Conservation (phyloP, 805 yeast genomes). For the Candida anglica region DNA sequence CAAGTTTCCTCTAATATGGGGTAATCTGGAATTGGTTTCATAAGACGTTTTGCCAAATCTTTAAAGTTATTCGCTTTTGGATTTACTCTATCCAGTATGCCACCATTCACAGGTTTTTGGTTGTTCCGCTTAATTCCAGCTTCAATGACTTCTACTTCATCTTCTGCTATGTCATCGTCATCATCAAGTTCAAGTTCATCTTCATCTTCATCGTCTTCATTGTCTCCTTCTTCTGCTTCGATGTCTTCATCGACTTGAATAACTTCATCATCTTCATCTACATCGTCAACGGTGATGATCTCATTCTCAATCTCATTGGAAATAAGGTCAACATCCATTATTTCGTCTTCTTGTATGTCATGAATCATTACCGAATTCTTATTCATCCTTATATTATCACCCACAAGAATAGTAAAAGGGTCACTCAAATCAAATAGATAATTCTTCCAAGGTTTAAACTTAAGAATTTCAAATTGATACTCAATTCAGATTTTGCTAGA, state of each 20-base stretch:
- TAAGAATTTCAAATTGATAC: no score
- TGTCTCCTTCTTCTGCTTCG: slow-evolving; percentile 10
- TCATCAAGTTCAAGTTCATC: slow-evolving; percentile 5
- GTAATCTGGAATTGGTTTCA: slow-evolving; percentile 38
- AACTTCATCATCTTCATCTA: slow-evolving; percentile 4
- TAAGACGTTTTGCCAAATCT: slow-evolving; percentile 22
- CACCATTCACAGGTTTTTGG: not conserved
- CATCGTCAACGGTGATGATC: not conserved
- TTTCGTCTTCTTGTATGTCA: slow-evolving; percentile 2
- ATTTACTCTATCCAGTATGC: slow-evolving; percentile 2
- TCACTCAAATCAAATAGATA: slow-evolving; percentile 4
- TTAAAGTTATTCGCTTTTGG: slow-evolving; percentile 30
- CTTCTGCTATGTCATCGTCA: slow-evolving; percentile 1
- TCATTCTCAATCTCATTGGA: slow-evolving; percentile 4
- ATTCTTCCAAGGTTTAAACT: not conserved
- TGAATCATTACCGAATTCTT: no score
- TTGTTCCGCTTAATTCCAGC: not conserved
- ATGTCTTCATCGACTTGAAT: slow-evolving; percentile 5
- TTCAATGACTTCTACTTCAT: no score
- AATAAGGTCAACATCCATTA: slow-evolving; percentile 7
- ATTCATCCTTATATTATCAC: no score
- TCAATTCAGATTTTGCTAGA: no score
- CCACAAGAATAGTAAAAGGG: no score
- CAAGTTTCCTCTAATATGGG: slow-evolving; percentile 31
- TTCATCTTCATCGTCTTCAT: slow-evolving; percentile 9